Evolutionary conservation across 2,329 filamentous ascomycete genomes (phyloP).

Genomic region (Fusarium coicis): DNA sequence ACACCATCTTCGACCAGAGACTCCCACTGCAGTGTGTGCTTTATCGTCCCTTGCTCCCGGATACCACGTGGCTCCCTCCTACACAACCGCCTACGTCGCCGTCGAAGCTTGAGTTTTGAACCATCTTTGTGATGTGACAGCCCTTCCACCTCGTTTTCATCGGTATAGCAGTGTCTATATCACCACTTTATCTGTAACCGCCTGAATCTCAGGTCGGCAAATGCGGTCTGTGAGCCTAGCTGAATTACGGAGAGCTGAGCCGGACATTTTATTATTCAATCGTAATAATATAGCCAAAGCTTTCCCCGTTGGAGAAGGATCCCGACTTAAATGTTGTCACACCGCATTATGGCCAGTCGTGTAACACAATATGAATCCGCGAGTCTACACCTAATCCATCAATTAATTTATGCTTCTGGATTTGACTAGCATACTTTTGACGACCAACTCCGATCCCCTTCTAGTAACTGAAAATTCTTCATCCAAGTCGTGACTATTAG

Average conservation of each 20-base stretch:
- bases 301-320: not conserved
- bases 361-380: slow-evolving; percentile 6
- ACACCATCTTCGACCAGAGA: slow-evolving; percentile 9
- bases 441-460: not conserved
- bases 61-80: slow-evolving; percentile 29
- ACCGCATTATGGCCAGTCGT: not conserved
- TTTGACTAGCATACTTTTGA: not conserved
- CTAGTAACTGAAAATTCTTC: not conserved
- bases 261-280: slow-evolving; percentile 8
- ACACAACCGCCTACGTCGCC: not conserved
- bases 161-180: slow-evolving; percentile 10
- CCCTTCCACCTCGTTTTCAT: not conserved
- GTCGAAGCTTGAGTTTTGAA: slow-evolving; percentile 10
- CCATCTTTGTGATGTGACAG: slow-evolving; percentile 3
- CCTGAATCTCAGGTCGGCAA: slow-evolving; percentile 25
- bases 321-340: not conserved
- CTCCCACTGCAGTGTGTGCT: slow-evolving; percentile 6
- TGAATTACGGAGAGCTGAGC: slow-evolving; percentile 26
- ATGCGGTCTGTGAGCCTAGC: slow-evolving; percentile 20
- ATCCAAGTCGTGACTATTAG: not conserved
- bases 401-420: slow-evolving; percentile 1
- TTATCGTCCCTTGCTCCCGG: slow-evolving; percentile 32
- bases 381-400: not conserved
- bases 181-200: slow-evolving; percentile 14
- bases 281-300: not conserved